Evolutionary conservation across 768 basidiomycete genomes (phyloP), one percentile per base, ranked within the genome.

Genomic region (Sporobolomyces phaffii): DNA sequence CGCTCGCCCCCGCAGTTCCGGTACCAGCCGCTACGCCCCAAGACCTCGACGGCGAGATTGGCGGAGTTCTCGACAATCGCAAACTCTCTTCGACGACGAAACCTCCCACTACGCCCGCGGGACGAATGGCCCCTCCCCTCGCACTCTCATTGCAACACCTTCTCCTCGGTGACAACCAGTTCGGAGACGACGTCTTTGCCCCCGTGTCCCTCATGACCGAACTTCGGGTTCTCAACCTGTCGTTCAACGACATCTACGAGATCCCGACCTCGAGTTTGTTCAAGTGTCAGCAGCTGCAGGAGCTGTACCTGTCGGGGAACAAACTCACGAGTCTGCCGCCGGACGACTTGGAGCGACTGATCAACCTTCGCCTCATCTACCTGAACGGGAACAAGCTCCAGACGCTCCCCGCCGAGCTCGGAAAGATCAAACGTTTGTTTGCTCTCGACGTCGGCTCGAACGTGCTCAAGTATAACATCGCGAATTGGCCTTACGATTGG

Each of bases 401-500:
- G 78, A 93, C 90, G 13, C 78, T 98, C 6, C 96, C 96, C 6
- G 86, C 89, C 61, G 96, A 97, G 76, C 77, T 99, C 52, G 87
- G 86, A 43, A 90, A 90, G 76, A 83, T 96, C 65, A 83, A 83
- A 75, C 86, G 83, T 51, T 79, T 99, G 74, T 83, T 82, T 59
- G 84, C 88, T 36, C 81, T 99, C 72, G 96, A 99, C 75, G 93
- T 89, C 7, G 93, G 96, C 10, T 92, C 87, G 77, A 99, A 99
- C 77, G 78, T 85, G 59, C 81, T 99, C 78, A 90, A 89, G 82
- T 98, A 98, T 78, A 99, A 98, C 76, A 91, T 96, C 73, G 89
- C 90, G 72, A 99, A 99, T 75, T 92, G 87, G 87, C 90, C 94
- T 77, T 98, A 92, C 77, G 96, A 99, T 79, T 98, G 93, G 93